Conservation (phyloP, 768 basidiomycete genomes). For the Lentinus tigrinus region DNA sequence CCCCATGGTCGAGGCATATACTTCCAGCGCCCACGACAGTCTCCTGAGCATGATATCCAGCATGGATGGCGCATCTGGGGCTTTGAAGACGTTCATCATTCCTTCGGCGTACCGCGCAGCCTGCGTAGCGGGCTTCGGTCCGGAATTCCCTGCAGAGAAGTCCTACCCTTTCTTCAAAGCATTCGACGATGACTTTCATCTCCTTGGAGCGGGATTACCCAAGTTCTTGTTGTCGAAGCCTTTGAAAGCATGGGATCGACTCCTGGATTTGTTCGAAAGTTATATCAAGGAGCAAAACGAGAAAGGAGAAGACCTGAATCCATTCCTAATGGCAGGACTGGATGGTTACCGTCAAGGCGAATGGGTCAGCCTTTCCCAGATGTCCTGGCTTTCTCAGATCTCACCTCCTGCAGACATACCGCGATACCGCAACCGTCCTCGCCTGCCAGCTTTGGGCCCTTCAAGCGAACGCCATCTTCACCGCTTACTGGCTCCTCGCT, state of each 20-base stretch:
- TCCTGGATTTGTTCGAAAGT: conserved; percentile 10
- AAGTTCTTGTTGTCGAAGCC: conserved; percentile 16
- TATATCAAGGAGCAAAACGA: conserved; percentile 4
- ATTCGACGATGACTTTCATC: conserved; percentile 23
- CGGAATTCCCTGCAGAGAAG: conserved; percentile 16
- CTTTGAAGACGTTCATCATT: conserved; percentile 14
- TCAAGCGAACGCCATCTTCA: conserved; percentile 24
- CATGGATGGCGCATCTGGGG: conserved; percentile 3
- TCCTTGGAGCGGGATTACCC: conserved; percentile 17
- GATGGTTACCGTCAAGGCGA: not conserved
- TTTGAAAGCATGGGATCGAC: conserved; percentile 12
- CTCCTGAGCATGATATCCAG: conserved; percentile 2
- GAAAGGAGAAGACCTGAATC: not conserved
- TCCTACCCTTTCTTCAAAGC: conserved; percentile 12
- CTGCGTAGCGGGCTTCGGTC: conserved; percentile 21
- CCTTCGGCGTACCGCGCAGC: conserved; percentile 19
- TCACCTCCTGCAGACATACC: conserved; percentile 2
- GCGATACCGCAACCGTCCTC: conserved; percentile 16
- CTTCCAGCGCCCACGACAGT: conserved; percentile 2
- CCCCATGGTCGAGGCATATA: conserved; percentile 11
- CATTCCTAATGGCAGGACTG: not conserved
- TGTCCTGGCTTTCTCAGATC: not conserved
- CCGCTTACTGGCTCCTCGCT: conserved; percentile 23
- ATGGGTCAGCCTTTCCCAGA: conserved; percentile 11
- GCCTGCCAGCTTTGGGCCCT: conserved; percentile 23